These are phyloP conservation scores for Kurtzmaniella cleridarum DNA, from an alignment of 805 yeast species.

Conservation along the genomic window DNA sequence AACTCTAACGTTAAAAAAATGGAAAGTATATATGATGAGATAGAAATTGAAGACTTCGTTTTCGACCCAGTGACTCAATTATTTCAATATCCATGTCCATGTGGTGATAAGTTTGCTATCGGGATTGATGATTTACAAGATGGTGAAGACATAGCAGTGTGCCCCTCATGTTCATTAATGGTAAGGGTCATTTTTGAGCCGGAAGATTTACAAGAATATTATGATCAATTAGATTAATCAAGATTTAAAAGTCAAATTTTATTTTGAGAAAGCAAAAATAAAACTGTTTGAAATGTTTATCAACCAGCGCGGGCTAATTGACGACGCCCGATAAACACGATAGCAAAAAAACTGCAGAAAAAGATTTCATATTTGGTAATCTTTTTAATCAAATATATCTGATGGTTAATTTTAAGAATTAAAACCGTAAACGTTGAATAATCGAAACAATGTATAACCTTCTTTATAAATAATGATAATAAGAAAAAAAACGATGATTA, in stretches of 20 bases:
- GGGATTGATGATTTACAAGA: conserved; percentile 77
- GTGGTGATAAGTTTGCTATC: conserved; percentile 93
- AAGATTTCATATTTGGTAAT: too few relatives aligned
- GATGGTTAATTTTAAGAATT: too few relatives aligned
- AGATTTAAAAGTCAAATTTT: too few relatives aligned
- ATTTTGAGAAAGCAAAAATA: too few relatives aligned
- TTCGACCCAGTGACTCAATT: conserved; percentile 78
- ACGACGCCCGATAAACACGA: too few relatives aligned
- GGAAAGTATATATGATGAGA: conserved; percentile 80
- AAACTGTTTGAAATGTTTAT: background rate
- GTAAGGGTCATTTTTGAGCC: conserved; percentile 84
- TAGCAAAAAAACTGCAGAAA: too few relatives aligned
- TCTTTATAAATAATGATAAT: too few relatives aligned
- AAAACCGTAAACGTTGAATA: too few relatives aligned
- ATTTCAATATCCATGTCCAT: conserved; percentile 95
- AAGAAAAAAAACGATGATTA: too few relatives aligned
- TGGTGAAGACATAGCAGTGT: conserved; percentile 91
- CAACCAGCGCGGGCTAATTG: too few relatives aligned
- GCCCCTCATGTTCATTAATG: conserved; percentile 95
- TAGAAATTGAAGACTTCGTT: conserved; percentile 95
- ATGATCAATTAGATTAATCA: conserved; percentile 14
- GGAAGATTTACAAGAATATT: conserved; percentile 46
- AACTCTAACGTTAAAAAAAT: conserved; percentile 18
- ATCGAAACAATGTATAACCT: too few relatives aligned
- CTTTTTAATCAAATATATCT: too few relatives aligned